These are phyloP conservation scores for Aspergillus sp. DNA, from an alignment of 2,329 filamentous ascomycete genomes.

Conservation along the genomic window DNA sequence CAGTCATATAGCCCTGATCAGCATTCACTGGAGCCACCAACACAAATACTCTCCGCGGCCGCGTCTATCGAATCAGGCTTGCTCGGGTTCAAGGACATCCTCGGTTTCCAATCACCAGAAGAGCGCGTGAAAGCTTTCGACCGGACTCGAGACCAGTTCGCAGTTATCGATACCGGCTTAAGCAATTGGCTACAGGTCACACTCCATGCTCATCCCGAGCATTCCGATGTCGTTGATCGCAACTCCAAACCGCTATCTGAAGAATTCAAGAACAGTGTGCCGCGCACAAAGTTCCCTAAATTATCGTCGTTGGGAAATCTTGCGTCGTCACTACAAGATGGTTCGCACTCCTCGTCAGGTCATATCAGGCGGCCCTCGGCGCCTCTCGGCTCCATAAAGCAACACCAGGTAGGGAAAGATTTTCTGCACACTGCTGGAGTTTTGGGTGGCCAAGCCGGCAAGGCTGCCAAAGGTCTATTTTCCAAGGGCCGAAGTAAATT, in stretches of 20 bases:
- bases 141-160: conserved; percentile 72
- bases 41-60: conserved; percentile 20
- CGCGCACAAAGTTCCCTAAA: conserved; percentile 49
- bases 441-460: conserved; percentile 69
- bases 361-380: conserved; percentile 43
- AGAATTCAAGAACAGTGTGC: conserved; percentile 35
- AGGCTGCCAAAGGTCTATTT: conserved; percentile 87
- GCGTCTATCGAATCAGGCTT: conserved; percentile 44
- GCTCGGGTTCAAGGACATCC: conserved; percentile 75
- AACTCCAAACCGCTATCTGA: conserved; percentile 39
- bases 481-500: conserved; percentile 90
- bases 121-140: conserved; percentile 77
- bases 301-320: conserved; percentile 38
- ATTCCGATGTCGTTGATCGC: conserved; percentile 50
- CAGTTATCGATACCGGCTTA: conserved; percentile 75
- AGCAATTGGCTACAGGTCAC: conserved; percentile 60
- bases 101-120: conserved; percentile 65
- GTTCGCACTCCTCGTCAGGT: conserved; percentile 37
- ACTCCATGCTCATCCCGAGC: conserved; percentile 56
- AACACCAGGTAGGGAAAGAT: conserved; percentile 79
- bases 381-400: conserved; percentile 49
- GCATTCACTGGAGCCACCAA: conserved; percentile 16
- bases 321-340: conserved; percentile 34
- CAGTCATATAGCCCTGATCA: conserved; percentile 10
- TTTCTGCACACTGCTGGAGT: conserved; percentile 80